A percentile compares a stretch with the other conserved stretches of the same genome.
Evolutionary conservation across 768 basidiomycete genomes (phyloP).

Genomic region (Tylopilus intermedius): DNA sequence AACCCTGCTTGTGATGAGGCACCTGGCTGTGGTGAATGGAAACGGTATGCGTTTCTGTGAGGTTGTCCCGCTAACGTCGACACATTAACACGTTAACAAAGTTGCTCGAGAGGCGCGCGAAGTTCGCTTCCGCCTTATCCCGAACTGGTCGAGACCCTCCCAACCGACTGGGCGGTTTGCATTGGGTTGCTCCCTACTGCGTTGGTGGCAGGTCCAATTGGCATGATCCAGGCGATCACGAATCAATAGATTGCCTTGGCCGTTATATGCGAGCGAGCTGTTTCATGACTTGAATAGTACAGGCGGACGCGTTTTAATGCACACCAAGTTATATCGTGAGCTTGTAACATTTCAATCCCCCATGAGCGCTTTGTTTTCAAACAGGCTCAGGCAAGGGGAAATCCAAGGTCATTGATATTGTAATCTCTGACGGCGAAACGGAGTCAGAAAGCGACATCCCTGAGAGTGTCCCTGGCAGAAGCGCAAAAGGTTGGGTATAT

Average conservation of each 20-base stretch:
- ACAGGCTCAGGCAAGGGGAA: slow-evolving; percentile 22
- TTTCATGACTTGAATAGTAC: slow-evolving; percentile 81
- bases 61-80: not conserved
- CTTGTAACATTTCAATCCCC: not conserved
- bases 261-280: too few relatives aligned
- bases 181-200: too few relatives aligned
- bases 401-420: slow-evolving; percentile 21
- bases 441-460: slow-evolving; percentile 34
- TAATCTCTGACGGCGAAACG: slow-evolving; percentile 32
- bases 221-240: too few relatives aligned
- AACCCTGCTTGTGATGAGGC: slow-evolving; percentile 91
- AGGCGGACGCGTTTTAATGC: slow-evolving; percentile 82
- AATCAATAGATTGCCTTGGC: too few relatives aligned
- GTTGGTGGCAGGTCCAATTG: too few relatives aligned
- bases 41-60: slow-evolving; percentile 41
- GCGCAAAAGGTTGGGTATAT: slow-evolving; percentile 65
- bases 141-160: too few relatives aligned
- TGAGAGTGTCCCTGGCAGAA: slow-evolving; percentile 23
- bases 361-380: slow-evolving; percentile 21
- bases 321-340: slow-evolving; percentile 51
- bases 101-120: too few relatives aligned
- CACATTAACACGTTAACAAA: too few relatives aligned
- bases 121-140: too few relatives aligned
- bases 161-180: too few relatives aligned
- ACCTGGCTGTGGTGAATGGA: slow-evolving; percentile 95